Base-by-base conservation (phyloP, 768 basidiomycete genomes). In the Phaffia australis region DNA sequence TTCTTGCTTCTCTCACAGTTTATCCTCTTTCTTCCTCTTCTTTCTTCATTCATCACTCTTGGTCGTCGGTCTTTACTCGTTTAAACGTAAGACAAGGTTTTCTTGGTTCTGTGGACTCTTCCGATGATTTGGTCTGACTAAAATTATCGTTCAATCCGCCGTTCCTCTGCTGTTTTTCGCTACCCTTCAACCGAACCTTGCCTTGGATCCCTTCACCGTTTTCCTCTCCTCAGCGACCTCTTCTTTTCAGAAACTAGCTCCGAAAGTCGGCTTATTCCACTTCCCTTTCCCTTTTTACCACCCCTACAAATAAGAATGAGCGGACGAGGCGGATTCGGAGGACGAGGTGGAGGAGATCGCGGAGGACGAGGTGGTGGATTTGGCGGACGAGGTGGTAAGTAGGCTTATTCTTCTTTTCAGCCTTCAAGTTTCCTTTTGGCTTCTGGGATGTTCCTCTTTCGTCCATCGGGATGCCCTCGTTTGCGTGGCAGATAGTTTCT, bases 291-390 rank as follows among this genome's bases (percentile, higher is more conserved):
- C 42, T 27, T 16, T 63, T 32, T 16, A n/a, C 49, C 6, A 60
- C 59, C 51, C 29, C 27, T 4, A 52, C 59, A 30, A 56, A 16
- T 9, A 29, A 60, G 35, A 30, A 71, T 72, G 71, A 64, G 61
- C 61, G 64, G 70, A 52, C 65, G 72, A 72, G 73, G 73, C 63
- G 72, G 72, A 32, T 71, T 71, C 69, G 56, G 71, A 55, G 65
- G 73, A 70, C 67, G 70, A 59, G 67, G 72, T 59, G 63, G 64
- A 56, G 62, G 62, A 25, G 63, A 61, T 54, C 47, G 63, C 25
- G 63, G 59, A 32, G 69, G 70, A 16, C 65, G 69, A 29, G 46
- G 68, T 30, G 66, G 64, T 42, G 64, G 64, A n/a, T 65, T 65
- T 50, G 48, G 42, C 3, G 42, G 42, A n/a, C 56, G 73, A 42